These are phyloP conservation scores for Bocquillonia castaneifolia DNA, from an alignment of 441 rosid species.

Conservation along the genomic window DNA sequence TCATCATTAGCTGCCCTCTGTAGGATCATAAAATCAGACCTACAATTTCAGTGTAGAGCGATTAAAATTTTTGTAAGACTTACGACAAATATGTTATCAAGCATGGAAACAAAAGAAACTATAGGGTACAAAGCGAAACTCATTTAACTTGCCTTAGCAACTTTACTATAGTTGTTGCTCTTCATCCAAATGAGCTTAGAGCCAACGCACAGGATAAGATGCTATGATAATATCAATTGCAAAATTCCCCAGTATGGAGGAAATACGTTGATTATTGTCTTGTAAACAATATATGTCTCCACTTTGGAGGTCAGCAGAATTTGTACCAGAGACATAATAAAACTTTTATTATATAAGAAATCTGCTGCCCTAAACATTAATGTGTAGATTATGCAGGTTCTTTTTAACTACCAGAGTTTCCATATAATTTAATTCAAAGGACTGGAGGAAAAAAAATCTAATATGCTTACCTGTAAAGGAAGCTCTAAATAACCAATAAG, in stretches of 20 bases:
- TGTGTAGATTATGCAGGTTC: not conserved
- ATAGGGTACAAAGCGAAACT: not conserved
- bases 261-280: too few species aligned
- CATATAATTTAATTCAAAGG: not conserved
- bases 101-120: not conserved
- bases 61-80: not conserved
- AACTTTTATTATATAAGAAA: not conserved
- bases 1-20: not conserved
- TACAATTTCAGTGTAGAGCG: not conserved
- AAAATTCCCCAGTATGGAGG: too few species aligned
- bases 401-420: too few species aligned
- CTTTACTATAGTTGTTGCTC: too few species aligned
- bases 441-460: not conserved
- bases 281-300: too few species aligned
- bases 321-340: not conserved
- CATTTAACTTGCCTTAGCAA: not conserved
- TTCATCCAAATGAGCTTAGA: too few species aligned
- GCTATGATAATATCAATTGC: too few species aligned
- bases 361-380: not conserved
- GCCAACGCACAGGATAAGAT: too few species aligned
- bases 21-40: not conserved
- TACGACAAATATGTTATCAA: too few species aligned
- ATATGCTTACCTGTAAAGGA: not conserved
- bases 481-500: not conserved
- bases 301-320: too few species aligned